Evolutionary conservation across 163 green algal species (phyloP).

Genomic region (Smithsoniella earleae): DNA sequence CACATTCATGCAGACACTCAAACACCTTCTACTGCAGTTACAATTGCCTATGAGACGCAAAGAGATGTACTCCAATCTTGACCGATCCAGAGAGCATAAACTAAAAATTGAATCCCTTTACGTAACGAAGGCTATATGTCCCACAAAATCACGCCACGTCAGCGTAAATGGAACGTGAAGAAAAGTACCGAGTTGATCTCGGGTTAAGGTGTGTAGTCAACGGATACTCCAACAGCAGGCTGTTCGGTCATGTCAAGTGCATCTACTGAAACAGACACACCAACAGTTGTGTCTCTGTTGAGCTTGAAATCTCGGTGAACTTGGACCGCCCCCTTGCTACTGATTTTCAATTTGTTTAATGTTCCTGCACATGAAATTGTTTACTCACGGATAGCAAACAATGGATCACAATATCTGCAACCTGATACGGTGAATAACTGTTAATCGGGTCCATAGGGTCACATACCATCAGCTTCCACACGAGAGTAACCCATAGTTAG

Average conservation of each 20-base stretch:
- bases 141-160: no score
- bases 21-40: no score
- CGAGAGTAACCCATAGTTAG: conserved; percentile 25
- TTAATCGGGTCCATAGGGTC: background rate
- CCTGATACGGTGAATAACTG: background rate
- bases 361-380: background rate
- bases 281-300: background rate
- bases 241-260: background rate
- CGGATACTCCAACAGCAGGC: background rate
- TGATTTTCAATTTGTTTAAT: conserved; percentile 20
- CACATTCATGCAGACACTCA: no score
- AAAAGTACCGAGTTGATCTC: no score
- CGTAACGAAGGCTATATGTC: no score
- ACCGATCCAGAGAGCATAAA: no score
- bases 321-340: background rate
- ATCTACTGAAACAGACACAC: background rate
- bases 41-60: no score
- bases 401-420: background rate
- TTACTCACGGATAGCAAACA: background rate
- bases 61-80: no score
- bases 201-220: conserved; percentile 25
- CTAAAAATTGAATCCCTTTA: no score
- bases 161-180: no score
- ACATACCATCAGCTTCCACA: conserved; percentile 1
- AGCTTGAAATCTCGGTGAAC: background rate